These are phyloP conservation scores for Saccharomycopsis crataegensis DNA, from an alignment of 1,139 yeast species.

Conservation along the genomic window DNA sequence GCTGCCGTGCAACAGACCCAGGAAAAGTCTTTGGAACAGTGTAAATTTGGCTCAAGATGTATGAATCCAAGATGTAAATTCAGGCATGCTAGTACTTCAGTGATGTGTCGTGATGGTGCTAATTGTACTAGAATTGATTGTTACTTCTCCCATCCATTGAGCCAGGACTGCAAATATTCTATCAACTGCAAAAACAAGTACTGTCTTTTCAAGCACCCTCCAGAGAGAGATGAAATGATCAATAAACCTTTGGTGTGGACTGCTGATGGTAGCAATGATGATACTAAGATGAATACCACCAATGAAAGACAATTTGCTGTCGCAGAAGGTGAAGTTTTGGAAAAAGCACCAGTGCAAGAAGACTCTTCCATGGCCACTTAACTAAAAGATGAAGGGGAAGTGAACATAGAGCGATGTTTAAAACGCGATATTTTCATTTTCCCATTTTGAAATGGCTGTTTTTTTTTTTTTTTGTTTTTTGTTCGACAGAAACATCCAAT, in stretches of 20 bases:
- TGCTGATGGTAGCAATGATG: slow-evolving; percentile 15
- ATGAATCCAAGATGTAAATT: slow-evolving; percentile 72
- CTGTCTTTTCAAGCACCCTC: slow-evolving; percentile 76
- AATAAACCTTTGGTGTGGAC: slow-evolving; percentile 20
- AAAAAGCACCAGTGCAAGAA: slow-evolving; percentile 52
- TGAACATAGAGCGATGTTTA: not conserved
- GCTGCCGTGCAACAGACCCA: slow-evolving; percentile 17
- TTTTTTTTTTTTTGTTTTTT: not conserved
- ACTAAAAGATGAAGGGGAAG: not conserved
- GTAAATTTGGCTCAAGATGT: slow-evolving; percentile 71
- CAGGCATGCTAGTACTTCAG: slow-evolving; percentile 71
- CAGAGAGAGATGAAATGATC: slow-evolving; percentile 41
- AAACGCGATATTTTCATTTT: slow-evolving; percentile 4
- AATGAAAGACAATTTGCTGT: slow-evolving; percentile 63
- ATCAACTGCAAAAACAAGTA: slow-evolving; percentile 58
- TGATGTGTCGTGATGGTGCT: slow-evolving; percentile 75
- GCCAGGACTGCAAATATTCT: slow-evolving; percentile 76
- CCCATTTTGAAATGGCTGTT: not conserved
- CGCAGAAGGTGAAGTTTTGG: slow-evolving; percentile 69
- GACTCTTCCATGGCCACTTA: slow-evolving; percentile 20
- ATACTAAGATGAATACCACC: slow-evolving; percentile 3
- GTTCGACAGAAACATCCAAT: no score
- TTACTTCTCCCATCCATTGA: slow-evolving; percentile 71
- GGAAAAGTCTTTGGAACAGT: slow-evolving; percentile 63
- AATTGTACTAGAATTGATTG: slow-evolving; percentile 76